Percentiles rank a stretch among this genome's conserved stretches.
phyloP scores from a whole-genome alignment of 192 early-diverging fungal species.

The Backusella morwellensis region DNA sequence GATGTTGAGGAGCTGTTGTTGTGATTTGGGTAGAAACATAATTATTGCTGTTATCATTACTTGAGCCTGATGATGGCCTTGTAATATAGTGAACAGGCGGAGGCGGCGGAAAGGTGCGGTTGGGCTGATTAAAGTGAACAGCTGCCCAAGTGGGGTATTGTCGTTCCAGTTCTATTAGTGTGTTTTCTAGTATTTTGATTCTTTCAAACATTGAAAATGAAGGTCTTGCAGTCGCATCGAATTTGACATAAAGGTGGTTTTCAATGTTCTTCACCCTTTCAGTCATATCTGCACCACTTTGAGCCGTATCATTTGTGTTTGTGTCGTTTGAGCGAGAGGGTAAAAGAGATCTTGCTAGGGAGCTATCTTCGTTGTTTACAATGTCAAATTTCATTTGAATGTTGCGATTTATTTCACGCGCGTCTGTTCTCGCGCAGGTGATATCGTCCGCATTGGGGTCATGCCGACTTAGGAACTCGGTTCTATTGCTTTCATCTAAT shows the following conservation, averaged over 20 bases:
- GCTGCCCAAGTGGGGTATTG: constrained; percentile 81
- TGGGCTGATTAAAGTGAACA: constrained; percentile 74
- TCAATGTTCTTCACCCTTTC: constrained; percentile 73
- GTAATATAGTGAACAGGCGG: constrained; percentile 21
- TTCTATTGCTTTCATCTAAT: constrained; percentile 38
- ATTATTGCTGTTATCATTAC: constrained; percentile 1
- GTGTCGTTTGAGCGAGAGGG: neutral
- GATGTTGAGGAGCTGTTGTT: constrained; percentile 9
- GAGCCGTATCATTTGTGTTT: neutral
- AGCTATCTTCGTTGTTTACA: constrained; percentile 62
- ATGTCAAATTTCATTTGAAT: constrained; percentile 78
- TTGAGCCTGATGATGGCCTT: constrained; percentile 19
- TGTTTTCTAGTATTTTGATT: constrained; percentile 74
- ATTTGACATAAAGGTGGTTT: constrained; percentile 68
- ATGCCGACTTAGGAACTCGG: constrained; percentile 33
- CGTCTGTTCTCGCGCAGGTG: constrained; percentile 71
- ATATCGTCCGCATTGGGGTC: constrained; percentile 33
- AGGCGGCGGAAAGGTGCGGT: constrained; percentile 43
- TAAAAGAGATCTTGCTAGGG: constrained; percentile 55
- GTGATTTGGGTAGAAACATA: constrained; percentile 18
- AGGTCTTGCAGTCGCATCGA: constrained; percentile 40
- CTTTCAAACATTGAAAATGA: constrained; percentile 43
- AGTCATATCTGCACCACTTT: constrained; percentile 34
- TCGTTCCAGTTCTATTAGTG: constrained; percentile 70
- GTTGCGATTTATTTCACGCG: constrained; percentile 67